Base-by-base conservation (phyloP, 1,139 yeast species). In the Candida neerlandica region DNA sequence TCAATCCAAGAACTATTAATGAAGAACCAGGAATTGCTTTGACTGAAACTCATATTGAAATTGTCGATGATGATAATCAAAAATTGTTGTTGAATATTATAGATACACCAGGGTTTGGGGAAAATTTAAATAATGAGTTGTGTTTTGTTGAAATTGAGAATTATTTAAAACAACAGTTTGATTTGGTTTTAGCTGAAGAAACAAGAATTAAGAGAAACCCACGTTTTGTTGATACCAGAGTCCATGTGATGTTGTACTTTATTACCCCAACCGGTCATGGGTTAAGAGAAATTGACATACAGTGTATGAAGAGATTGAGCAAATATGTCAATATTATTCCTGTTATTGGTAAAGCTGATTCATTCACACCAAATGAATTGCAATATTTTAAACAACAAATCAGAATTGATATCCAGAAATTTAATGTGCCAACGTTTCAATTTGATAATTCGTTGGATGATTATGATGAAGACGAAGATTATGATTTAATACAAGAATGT, bases 151-250 rank as follows among this genome's bases (percentile, higher is more conserved):
- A 87, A 56, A 85, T 94, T 52, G 84, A 85, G 48, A 81, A 81
- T 52, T 92, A 85, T 65, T 73, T 94, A 57, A 94, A 89, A 63
- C 89, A 85, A 63, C 97, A 92, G 67, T 92, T 89, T 66, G 99
- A 94, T 67, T 90, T 88, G 59, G 95, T 92, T 38, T 78, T 94
- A 57, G 85, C 89, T 12, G 98, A 94, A 67, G 98, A 94, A 66
- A 86, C 96, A 15, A 81, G 96, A 55, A 89, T 94, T 57, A 85
- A 89, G 69, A 84, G 99, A 80, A 86, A 87, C 61, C 95, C 95
- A 29, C 70, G 91, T 49, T 87, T 87, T 58, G 84, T 82, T 55
- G 95, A 87, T 64, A 83, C 90, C 9, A 77, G 92, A 61, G 89
- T 87, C 42, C 95, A 87, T 62, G 83, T 81, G 5, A 78, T 87